phyloP scores from a whole-genome alignment of 2,329 filamentous ascomycete genomes.

The Cladosporium austrohemisphaericum region DNA sequence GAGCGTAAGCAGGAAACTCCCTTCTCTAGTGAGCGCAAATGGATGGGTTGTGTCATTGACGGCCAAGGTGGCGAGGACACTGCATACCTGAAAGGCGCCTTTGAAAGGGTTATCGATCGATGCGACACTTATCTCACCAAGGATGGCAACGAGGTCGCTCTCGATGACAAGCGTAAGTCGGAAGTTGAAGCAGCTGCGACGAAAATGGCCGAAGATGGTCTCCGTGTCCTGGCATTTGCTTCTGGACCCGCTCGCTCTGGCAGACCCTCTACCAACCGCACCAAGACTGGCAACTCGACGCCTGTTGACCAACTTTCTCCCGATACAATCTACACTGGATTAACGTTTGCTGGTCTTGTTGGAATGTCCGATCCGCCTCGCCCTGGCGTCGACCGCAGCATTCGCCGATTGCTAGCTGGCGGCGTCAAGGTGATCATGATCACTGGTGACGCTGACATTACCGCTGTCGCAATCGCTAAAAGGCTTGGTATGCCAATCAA shows the following conservation, averaged over 20 bases:
- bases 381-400: slow-evolving; percentile 83
- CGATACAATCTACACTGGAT: slow-evolving; percentile 61
- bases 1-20: slow-evolving; percentile 78
- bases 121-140: slow-evolving; percentile 88
- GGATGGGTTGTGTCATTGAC: slow-evolving; percentile 91
- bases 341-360: slow-evolving; percentile 87
- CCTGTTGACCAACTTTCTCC: slow-evolving; percentile 15
- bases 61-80: slow-evolving; percentile 65
- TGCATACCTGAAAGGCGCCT: slow-evolving; percentile 91
- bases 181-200: slow-evolving; percentile 78
- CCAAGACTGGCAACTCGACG: slow-evolving; percentile 36
- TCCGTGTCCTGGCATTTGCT: slow-evolving; percentile 89
- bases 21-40: slow-evolving; percentile 96
- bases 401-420: slow-evolving; percentile 83
- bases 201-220: slow-evolving; percentile 79
- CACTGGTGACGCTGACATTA: slow-evolving; percentile 92
- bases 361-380: slow-evolving; percentile 97
- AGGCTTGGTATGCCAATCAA: slow-evolving; percentile 90
- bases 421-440: slow-evolving; percentile 99
- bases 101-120: slow-evolving; percentile 78
- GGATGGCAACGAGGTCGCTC: slow-evolving; percentile 78
- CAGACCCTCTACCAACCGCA: slow-evolving; percentile 24
- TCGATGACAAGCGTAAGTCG: slow-evolving; percentile 72
- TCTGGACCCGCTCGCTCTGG: slow-evolving; percentile 61
- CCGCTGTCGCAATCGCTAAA: slow-evolving; percentile 86